phyloP scores from a whole-genome alignment of 768 basidiomycete species.

The Pisolithus marmoratus region DNA sequence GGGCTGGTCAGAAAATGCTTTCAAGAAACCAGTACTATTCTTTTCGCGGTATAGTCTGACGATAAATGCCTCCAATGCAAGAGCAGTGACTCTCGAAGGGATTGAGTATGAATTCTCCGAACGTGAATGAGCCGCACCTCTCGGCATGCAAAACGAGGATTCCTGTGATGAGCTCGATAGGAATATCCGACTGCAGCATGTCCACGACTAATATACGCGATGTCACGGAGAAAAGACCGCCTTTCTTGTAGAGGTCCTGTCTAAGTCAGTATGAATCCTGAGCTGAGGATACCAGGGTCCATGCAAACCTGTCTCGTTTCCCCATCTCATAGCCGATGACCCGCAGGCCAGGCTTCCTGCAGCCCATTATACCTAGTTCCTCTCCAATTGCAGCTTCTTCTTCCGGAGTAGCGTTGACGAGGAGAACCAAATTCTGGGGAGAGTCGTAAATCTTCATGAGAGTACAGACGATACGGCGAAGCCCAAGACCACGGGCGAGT shows the following conservation, averaged over 20 bases:
- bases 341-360: constrained; percentile 77
- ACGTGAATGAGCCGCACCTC: constrained; percentile 41
- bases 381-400: constrained; percentile 92
- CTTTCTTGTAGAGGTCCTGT: constrained; percentile 79
- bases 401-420: constrained; percentile 79
- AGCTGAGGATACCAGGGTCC: background rate
- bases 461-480: constrained; percentile 77
- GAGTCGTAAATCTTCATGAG: constrained; percentile 92
- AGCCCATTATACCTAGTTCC: constrained; percentile 89
- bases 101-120: background rate
- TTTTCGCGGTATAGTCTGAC: constrained; percentile 85
- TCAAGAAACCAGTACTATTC: constrained; percentile 87
- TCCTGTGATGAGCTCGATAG: constrained; percentile 81
- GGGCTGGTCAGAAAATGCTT: constrained; percentile 96
- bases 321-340: constrained; percentile 79
- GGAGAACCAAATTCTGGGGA: constrained; percentile 73
- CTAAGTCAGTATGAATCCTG: constrained; percentile 35
- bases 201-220: constrained; percentile 94
- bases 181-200: constrained; percentile 83
- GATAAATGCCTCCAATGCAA: constrained; percentile 88
- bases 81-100: constrained; percentile 66
- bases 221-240: constrained; percentile 88
- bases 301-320: constrained; percentile 68
- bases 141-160: constrained; percentile 90
- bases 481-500: constrained; percentile 85